Percentiles rank a stretch among this genome's conserved stretches.
Conservation (phyloP, 2,329 filamentous ascomycete genomes). For the Nemania bipapillata region DNA sequence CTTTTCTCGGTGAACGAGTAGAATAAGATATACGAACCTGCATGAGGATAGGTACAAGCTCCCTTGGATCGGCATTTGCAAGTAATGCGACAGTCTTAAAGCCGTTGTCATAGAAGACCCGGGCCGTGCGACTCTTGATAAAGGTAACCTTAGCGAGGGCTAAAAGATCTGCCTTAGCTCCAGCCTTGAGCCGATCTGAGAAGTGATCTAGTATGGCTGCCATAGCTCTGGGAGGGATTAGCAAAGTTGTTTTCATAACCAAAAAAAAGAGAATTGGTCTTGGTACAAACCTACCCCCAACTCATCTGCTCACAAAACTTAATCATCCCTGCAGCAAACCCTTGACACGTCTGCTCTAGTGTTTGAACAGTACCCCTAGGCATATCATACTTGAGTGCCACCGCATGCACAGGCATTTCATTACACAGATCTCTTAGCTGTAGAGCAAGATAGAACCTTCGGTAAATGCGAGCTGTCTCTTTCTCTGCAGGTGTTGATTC, state of each 20-base stretch:
- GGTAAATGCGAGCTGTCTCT: slow-evolving; percentile 71
- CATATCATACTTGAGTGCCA: slow-evolving; percentile 76
- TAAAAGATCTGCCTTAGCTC: slow-evolving; percentile 75
- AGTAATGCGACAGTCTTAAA: slow-evolving; percentile 74
- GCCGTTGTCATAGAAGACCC: slow-evolving; percentile 80
- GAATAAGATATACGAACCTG: slow-evolving; percentile 65
- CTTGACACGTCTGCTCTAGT: slow-evolving; percentile 78
- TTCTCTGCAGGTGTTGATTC: slow-evolving; percentile 71
- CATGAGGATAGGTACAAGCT: slow-evolving; percentile 76
- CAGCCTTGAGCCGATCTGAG: slow-evolving; percentile 76
- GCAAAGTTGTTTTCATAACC: slow-evolving; percentile 9
- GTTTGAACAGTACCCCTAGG: slow-evolving; percentile 77
- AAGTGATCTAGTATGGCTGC: slow-evolving; percentile 79
- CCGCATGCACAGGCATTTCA: slow-evolving; percentile 75
- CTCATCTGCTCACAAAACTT: slow-evolving; percentile 83
- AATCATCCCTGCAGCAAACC: slow-evolving; percentile 81
- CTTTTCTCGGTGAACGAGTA: slow-evolving; percentile 1
- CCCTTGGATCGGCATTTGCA: slow-evolving; percentile 74
- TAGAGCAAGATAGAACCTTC: slow-evolving; percentile 77
- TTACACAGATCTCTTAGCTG: slow-evolving; percentile 83
- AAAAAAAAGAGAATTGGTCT: not conserved
- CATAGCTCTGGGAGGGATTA: slow-evolving; percentile 64
- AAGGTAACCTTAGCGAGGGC: slow-evolving; percentile 77
- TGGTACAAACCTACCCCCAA: slow-evolving; percentile 66
- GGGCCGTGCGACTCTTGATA: slow-evolving; percentile 79